Evolutionary conservation across 176 grass and related monocot species (phyloP), one percentile per base, ranked within the genome.

Genomic region (Raddia distichophylla): DNA sequence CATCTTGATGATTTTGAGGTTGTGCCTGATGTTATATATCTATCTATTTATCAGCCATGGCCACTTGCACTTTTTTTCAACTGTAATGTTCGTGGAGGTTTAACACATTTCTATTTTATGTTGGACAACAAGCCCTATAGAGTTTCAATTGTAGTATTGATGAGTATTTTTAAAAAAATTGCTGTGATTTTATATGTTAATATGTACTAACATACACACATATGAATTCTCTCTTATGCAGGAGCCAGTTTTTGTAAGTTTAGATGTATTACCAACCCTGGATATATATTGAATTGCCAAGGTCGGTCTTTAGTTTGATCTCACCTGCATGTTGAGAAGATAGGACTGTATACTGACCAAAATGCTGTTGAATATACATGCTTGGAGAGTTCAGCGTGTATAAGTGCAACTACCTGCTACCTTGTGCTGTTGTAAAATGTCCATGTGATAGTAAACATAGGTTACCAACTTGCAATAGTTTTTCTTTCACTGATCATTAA

Each of bases 231-330:
- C 20, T 80, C 60, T 80, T 82, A 48, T 75, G 84, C 84, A 90
- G 88, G 84, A 86, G 12, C 27, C 69, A 63, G 47, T 82, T 74
- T 69, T 84, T 50, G 60, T 90, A 78, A 83, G 71, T 83, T 84
- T 89, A 44, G 69, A 84, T 75, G 56, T 37, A 34, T 60, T 74
- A 7, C 78, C 78, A 69, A 69, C 85, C 85, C 43, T 77, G 67
- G 65, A 79, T 65, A 88, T 73, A 50, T 68, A 75, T 84, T 80
- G 69, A 80, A 50, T 69, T 74, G 10, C 64, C 87, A 66, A 54
- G 85, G 86, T 56, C 73, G 76, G 69, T 33, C 33, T 61, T 19
- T 83, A 79, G 37, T 75, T 42, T 67, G 32, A 54, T 71, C 27
- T 56, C 53, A 9, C 56, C 86, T 34, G 33, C 75, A 60, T 69